A percentile compares a stretch with the other conserved stretches of the same genome.
Conservation (phyloP, 78 protist species). For the Dictyostelium capitatum region DNA sequence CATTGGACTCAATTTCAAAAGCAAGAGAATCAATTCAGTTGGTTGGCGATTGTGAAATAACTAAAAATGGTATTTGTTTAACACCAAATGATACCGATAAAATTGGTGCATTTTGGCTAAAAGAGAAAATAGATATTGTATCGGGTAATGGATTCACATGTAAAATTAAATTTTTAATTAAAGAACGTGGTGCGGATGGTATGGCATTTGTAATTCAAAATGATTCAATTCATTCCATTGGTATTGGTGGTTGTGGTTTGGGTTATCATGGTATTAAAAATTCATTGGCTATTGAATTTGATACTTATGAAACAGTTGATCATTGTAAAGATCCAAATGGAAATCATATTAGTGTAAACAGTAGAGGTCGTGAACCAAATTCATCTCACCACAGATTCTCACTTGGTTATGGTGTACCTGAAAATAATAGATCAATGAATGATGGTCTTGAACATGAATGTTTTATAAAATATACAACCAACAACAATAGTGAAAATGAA, state of each 20-base stretch:
- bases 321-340: conserved; percentile 73
- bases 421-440: conserved; percentile 15
- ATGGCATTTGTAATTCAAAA: conserved; percentile 86
- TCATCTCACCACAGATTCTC: conserved; percentile 70
- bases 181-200: conserved; percentile 80
- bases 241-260: conserved; percentile 73
- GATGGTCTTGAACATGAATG: conserved; percentile 55
- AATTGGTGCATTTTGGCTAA: conserved; percentile 82
- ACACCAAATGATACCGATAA: conserved; percentile 58
- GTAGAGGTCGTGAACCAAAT: conserved; percentile 14
- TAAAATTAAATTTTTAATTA: conserved; percentile 47
- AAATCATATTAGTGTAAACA: conserved; percentile 63
- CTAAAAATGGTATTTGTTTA: conserved; percentile 21
- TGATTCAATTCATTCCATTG: conserved; percentile 13
- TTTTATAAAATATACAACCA: neutral
- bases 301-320: conserved; percentile 47
- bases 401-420: conserved; percentile 9
- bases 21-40: neutral
- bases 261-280: conserved; percentile 80
- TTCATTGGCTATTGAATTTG: conserved; percentile 83
- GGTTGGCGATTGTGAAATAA: conserved; percentile 24
- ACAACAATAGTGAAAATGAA: neutral
- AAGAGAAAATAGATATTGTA: conserved; percentile 17
- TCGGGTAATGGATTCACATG: conserved; percentile 21
- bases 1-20: neutral